Conservation (phyloP, 2,329 filamentous ascomycete genomes). For the Talaromyces sp. region DNA sequence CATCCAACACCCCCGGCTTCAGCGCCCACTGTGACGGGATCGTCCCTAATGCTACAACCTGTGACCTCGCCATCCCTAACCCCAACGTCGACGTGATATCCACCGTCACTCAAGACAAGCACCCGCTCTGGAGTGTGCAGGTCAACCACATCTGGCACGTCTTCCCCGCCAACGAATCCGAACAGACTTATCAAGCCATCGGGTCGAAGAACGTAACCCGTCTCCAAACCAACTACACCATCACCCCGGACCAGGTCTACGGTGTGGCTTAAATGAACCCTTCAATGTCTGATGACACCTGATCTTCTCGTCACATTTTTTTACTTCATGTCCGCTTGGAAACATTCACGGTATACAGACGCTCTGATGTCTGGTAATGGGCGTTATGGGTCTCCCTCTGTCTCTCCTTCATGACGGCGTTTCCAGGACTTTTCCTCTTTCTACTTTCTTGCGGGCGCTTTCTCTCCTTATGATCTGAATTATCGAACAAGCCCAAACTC, state of each 20-base stretch:
- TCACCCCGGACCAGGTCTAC: slow-evolving; percentile 21
- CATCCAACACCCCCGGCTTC: slow-evolving; percentile 37
- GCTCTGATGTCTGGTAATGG: neutral
- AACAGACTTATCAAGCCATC: slow-evolving; percentile 16
- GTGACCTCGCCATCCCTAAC: no score
- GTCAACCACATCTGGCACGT: slow-evolving; percentile 32
- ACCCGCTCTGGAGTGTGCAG: slow-evolving; percentile 31
- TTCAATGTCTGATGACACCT: neutral
- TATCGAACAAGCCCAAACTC: no score
- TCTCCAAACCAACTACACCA: slow-evolving; percentile 20
- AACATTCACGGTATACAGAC: neutral
- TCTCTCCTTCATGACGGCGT: slow-evolving; percentile 10
- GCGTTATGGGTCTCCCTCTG: neutral
- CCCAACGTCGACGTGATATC: slow-evolving; percentile 29
- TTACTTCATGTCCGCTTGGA: neutral
- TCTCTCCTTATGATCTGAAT: no score
- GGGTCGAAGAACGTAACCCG: slow-evolving; percentile 30
- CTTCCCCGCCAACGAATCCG: slow-evolving; percentile 8
- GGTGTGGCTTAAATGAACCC: slow-evolving; percentile 28
- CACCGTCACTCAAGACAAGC: slow-evolving; percentile 17
- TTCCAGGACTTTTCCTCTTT: neutral
- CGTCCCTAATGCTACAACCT: slow-evolving; percentile 26
- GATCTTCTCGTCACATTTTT: neutral
- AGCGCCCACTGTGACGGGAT: slow-evolving; percentile 37
- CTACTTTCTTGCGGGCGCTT: neutral